Conservation (phyloP, 371 early-diverging fungal species). For the Mortierella polycephala region DNA sequence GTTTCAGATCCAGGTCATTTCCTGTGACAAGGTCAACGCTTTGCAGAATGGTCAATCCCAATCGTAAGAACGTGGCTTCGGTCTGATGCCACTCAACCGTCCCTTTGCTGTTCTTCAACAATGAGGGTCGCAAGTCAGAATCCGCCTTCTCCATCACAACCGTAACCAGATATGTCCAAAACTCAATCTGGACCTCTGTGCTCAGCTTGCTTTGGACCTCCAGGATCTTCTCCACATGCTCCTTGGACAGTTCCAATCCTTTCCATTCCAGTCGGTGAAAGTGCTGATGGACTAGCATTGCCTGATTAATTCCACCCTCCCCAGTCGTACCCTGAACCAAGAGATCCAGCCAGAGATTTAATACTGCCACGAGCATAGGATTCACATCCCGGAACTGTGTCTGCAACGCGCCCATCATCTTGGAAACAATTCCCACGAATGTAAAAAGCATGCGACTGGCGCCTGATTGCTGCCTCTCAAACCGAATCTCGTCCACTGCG, state of each 20-base stretch:
- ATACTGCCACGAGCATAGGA: conserved; percentile 24
- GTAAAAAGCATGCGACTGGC: conserved; percentile 43
- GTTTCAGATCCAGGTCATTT: conserved; percentile 25
- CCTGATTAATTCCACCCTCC: conserved; percentile 35
- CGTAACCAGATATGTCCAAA: conserved; percentile 45
- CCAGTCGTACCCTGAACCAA: conserved; percentile 12
- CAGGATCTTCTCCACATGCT: conserved; percentile 21
- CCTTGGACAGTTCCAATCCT: conserved; percentile 26
- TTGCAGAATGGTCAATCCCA: conserved; percentile 31
- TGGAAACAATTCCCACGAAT: conserved; percentile 46
- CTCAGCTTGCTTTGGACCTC: conserved; percentile 13
- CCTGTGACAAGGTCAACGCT: conserved; percentile 22
- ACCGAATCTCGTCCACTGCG: conserved; percentile 39
- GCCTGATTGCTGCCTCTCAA: conserved; percentile 41
- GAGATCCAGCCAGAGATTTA: conserved; percentile 33
- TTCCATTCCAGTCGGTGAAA: conserved; percentile 46
- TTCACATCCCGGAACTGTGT: conserved; percentile 17
- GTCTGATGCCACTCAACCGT: conserved; percentile 27
- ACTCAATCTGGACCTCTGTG: conserved; percentile 27
- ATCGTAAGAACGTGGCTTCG: conserved; percentile 23
- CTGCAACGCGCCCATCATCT: conserved; percentile 27
- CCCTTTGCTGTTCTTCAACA: conserved; percentile 7
- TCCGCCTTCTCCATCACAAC: conserved; percentile 39
- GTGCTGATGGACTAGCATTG: conserved; percentile 47
- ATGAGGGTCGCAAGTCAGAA: conserved; percentile 20